Base-by-base conservation (phyloP, 2,329 filamentous ascomycete species). In the Pseudofabraea citricarpa region DNA sequence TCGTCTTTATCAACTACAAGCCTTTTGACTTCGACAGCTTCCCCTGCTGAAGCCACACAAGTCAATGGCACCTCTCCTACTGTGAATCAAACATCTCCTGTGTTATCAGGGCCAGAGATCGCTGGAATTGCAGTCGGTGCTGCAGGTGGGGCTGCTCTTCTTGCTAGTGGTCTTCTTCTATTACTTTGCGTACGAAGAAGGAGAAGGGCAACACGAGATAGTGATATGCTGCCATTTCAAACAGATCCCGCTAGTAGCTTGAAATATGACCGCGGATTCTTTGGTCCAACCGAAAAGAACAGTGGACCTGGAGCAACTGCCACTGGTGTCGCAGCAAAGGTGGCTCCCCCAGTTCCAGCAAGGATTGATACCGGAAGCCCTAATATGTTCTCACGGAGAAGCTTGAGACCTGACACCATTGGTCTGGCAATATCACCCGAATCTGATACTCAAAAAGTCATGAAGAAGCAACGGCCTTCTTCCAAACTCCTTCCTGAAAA, bases 111-210 rank as follows among this genome's bases (percentile, higher is more conserved):
- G 6, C 63, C 62, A 4, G 74, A 81, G 48, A 70, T 83, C 36
- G 72, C 71, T 15, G 81, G 80, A 6, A 79, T 85, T 46, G 66
- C 72, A 1, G 65, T 80, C 4, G 81, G 77, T 5, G 66, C 71
- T 9, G 68, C 71, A 4, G 74, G 72, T 4, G 71, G 70, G 2
- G 63, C 72, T 3, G 59, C 70, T 4, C 52, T 83, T 15, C 73
- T 69, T 5, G 54, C 78, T 21, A 67, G 65, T 4, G 56, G 75
- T 10, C 68, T 79, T 12, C 44, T 64, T 9, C 45, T 66, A 36
- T 54, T 64, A 36, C 50, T 61, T 51, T 59, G 60, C 40, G 47
- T 64, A 50, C 47, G 64, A 62, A 47, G 58, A 52, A 50, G 65
- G 54, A 58, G 50, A 44, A 50, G 49, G 24, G 46, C 43, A 32